Evolutionary conservation across 2,329 filamentous ascomycete genomes (phyloP).

Genomic region (Blastomyces silverae): DNA sequence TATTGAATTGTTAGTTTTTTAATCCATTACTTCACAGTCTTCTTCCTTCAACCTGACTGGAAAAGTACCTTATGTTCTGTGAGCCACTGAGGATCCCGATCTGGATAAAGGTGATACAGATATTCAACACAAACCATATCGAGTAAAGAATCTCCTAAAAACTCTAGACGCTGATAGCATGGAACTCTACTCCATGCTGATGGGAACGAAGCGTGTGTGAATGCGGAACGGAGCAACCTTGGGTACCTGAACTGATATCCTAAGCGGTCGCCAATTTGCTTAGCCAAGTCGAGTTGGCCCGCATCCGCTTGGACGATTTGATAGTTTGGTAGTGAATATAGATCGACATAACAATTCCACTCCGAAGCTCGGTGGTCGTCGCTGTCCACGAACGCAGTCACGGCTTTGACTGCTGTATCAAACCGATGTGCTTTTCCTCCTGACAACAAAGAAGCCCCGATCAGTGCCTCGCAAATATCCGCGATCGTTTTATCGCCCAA

Average conservation of each 20-base stretch:
- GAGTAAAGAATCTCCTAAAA: constrained; percentile 80
- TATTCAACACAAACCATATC: constrained; percentile 80
- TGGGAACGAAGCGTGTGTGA: constrained; percentile 79
- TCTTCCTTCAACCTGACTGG: constrained; percentile 17
- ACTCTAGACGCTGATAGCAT: constrained; percentile 85
- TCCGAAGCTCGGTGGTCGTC: constrained; percentile 60
- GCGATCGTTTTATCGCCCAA: constrained; percentile 86
- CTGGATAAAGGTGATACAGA: constrained; percentile 68
- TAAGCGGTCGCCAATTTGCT: constrained; percentile 55
- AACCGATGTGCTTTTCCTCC: constrained; percentile 47
- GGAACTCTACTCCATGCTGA: constrained; percentile 69
- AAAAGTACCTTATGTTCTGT: constrained; percentile 74
- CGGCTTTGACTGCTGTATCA: constrained; percentile 55
- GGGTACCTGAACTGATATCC: constrained; percentile 66
- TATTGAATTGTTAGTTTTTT: constrained; percentile 22
- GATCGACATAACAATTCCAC: constrained; percentile 66
- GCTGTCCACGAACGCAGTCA: constrained; percentile 56
- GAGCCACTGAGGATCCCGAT: constrained; percentile 87
- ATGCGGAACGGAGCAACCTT: constrained; percentile 71
- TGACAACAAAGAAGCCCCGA: constrained; percentile 69
- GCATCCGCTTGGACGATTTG: constrained; percentile 58
- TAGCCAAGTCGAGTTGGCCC: constrained; percentile 61
- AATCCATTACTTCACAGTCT: neutral
- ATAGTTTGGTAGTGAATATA: constrained; percentile 65
- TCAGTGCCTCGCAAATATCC: constrained; percentile 89